Evolutionary conservation across 805 yeast species (phyloP), one percentile per base, ranked within the genome.

Genomic region (Wickerhamomyces chaumierensis): DNA sequence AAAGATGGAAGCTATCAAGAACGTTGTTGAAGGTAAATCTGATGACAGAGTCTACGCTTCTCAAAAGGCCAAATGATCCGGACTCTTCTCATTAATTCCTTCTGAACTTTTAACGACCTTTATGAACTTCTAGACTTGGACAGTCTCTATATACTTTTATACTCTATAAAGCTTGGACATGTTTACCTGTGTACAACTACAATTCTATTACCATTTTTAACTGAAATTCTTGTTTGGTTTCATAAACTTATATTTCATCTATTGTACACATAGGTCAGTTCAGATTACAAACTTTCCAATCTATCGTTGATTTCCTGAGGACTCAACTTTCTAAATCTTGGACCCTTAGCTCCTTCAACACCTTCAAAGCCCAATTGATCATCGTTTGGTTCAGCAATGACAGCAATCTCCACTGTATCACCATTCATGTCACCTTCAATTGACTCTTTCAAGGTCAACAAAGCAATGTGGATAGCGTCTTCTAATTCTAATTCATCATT

Each of bases 341-440:
- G 98, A 6, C 99, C 98, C 38, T 61, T 63, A n/a, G 70, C 80
- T 33, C 68, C 71, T 39, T 66, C 69, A 12, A 84, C 88, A 39
- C 97, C 98, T 53, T 74, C 74, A 63, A 78, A 85, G 0, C 96
- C 96, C 47, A 90, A 71, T 56, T 81, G 55, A 37, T 80, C 78
- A 43, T 82, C 86, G 50, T 85, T 80, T 34, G 94, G 82, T 37
- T 75, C 81, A 40, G 95, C 88, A 38, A 92, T 78, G 32, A 92
- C 71, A 18, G 90, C 81, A 42, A 92, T 83, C 61, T 92, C 98
- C 46, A 92, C 90, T 35, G 94, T 88, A 48, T 87, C 94, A 36
- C 97, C 97, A 46, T 82, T 87, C 75, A 92, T 83, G 56, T 92
- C 99, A 41, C 98, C 98, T 60, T 92, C 99, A 37, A 92, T 90